These are phyloP conservation scores for Calonectria leucothoes DNA, from an alignment of 2,329 filamentous ascomycete species.

Conservation along the genomic window DNA sequence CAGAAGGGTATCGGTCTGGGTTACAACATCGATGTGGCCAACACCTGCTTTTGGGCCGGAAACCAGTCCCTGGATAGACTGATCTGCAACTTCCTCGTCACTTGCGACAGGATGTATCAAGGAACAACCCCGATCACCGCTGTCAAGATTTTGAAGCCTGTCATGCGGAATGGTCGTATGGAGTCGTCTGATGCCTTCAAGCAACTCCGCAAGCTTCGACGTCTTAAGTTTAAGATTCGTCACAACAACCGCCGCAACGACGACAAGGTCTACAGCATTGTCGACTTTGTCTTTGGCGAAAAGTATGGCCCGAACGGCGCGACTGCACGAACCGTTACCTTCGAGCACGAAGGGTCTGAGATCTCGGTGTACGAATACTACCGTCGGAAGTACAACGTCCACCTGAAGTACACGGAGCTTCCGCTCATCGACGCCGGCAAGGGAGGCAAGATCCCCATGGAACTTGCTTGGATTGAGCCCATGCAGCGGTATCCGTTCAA, in stretches of 20 bases:
- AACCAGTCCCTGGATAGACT: slow-evolving; percentile 53
- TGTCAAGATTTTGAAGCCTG: slow-evolving; percentile 49
- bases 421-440: slow-evolving; percentile 70
- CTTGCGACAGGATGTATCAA: slow-evolving; percentile 44
- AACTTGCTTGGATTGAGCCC: slow-evolving; percentile 63
- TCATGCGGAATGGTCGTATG: slow-evolving; percentile 40
- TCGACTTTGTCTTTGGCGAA: slow-evolving; percentile 60
- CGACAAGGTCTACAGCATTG: slow-evolving; percentile 63
- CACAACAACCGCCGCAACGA: slow-evolving; percentile 60
- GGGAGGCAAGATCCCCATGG: slow-evolving; percentile 69
- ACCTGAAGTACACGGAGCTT: slow-evolving; percentile 58
- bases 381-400: slow-evolving; percentile 62
- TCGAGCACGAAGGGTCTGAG: slow-evolving; percentile 63
- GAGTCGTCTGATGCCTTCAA: slow-evolving; percentile 64
- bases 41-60: slow-evolving; percentile 85
- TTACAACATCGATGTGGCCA: slow-evolving; percentile 91
- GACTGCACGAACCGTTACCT: slow-evolving; percentile 63
- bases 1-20: slow-evolving; percentile 72
- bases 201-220: slow-evolving; percentile 64
- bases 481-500: slow-evolving; percentile 74
- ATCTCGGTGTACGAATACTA: slow-evolving; percentile 68
- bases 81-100: slow-evolving; percentile 47
- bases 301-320: slow-evolving; percentile 58
- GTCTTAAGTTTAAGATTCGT: slow-evolving; percentile 66
- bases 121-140: slow-evolving; percentile 42